These are phyloP conservation scores for Komagataella pseudopastoris DNA, from an alignment of 805 yeast species.

Conservation along the genomic window DNA sequence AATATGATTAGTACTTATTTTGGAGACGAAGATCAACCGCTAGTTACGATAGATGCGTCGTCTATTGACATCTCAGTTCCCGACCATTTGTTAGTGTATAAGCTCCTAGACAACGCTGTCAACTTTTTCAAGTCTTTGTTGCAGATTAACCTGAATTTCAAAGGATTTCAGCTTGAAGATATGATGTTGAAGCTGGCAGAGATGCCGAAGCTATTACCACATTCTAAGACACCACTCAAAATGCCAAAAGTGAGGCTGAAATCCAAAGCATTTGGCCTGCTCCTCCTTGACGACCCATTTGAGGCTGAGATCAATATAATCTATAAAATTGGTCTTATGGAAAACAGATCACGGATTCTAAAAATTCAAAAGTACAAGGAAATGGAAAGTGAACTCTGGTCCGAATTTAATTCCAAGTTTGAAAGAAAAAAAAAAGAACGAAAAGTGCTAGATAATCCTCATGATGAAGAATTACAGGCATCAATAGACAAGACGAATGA, in stretches of 20 bases:
- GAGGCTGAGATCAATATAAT: conserved; percentile 45
- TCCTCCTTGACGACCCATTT: conserved; percentile 52
- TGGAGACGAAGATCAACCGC: background rate
- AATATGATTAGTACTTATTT: background rate
- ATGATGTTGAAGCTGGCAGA: conserved; percentile 18
- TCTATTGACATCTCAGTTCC: conserved; percentile 36
- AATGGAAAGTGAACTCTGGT: background rate
- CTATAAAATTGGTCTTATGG: conserved; percentile 42
- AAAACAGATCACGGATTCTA: conserved; percentile 36
- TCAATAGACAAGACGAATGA: background rate
- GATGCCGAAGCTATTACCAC: conserved; percentile 26
- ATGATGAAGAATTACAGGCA: background rate
- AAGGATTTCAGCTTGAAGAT: background rate
- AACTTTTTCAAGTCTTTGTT: conserved; percentile 52
- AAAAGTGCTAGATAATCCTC: background rate
- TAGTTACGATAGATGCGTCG: background rate
- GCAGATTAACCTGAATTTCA: conserved; percentile 41
- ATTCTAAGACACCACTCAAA: conserved; percentile 14
- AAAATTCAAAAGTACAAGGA: conserved; percentile 14
- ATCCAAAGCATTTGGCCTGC: conserved; percentile 27
- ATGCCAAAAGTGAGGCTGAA: conserved; percentile 29
- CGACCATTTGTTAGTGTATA: conserved; percentile 58
- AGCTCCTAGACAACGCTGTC: conserved; percentile 70
- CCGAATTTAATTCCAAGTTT: background rate
- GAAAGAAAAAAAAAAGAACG: background rate